These are phyloP conservation scores for Leucocoprinus sp. DNA, from an alignment of 768 basidiomycete species.

Conservation along the genomic window DNA sequence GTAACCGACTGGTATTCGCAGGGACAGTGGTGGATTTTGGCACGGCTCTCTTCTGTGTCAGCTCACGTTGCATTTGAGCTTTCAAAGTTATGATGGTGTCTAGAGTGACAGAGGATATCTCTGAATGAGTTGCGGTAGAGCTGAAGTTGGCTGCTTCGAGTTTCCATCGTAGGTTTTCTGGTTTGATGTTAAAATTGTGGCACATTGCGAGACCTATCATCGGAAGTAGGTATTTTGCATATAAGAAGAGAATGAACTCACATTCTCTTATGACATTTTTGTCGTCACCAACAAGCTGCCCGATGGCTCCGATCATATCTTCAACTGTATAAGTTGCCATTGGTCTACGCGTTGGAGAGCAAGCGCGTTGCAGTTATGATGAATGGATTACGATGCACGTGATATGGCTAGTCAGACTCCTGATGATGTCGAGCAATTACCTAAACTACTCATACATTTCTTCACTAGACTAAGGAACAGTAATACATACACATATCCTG, in stretches of 20 bases:
- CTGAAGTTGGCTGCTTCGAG: slow-evolving; percentile 52
- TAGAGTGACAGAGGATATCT: slow-evolving; percentile 32
- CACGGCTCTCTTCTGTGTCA: slow-evolving; percentile 27
- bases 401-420: background rate
- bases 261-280: slow-evolving; percentile 42
- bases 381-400: slow-evolving; percentile 8
- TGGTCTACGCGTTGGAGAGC: background rate
- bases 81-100: slow-evolving; percentile 43
- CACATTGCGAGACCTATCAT: slow-evolving; percentile 57
- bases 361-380: slow-evolving; percentile 4
- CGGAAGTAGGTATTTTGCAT: background rate
- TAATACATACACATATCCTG: slow-evolving; percentile 3
- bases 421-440: too few species aligned
- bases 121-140: slow-evolving; percentile 26
- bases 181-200: slow-evolving; percentile 45
- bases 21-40: slow-evolving; percentile 17
- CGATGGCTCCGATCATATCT: slow-evolving; percentile 16
- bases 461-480: background rate
- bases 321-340: slow-evolving; percentile 11
- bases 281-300: slow-evolving; percentile 23
- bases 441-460: slow-evolving; percentile 5
- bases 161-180: slow-evolving; percentile 54
- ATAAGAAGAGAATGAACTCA: slow-evolving; percentile 15
- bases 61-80: slow-evolving; percentile 40
- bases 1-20: slow-evolving; percentile 28